Conservation (phyloP, 495 filamentous ascomycete genomes). For the Xylaria palmicola region DNA sequence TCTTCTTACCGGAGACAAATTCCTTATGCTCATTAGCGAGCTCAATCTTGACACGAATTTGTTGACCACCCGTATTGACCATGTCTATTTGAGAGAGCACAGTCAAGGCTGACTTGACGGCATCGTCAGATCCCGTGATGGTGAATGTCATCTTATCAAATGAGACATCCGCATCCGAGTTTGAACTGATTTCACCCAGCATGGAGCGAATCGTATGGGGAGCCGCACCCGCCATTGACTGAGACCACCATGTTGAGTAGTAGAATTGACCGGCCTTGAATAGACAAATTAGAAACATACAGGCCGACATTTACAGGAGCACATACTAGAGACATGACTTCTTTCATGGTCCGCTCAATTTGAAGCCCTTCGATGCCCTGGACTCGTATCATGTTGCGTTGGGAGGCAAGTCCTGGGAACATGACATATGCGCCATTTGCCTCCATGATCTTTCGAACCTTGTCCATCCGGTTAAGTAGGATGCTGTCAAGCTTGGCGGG, state of each 20-base stretch:
- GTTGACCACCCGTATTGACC: constrained; percentile 80
- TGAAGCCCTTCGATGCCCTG: constrained; percentile 90
- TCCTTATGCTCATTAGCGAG: constrained; percentile 99
- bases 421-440: constrained; percentile 91
- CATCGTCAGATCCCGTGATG: constrained; percentile 92
- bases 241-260: constrained; percentile 92
- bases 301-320: neutral
- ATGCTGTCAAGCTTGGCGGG: constrained; percentile 92
- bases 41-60: constrained; percentile 96
- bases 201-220: constrained; percentile 78
- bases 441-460: constrained; percentile 96
- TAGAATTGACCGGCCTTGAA: constrained; percentile 91
- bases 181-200: constrained; percentile 93
- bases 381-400: constrained; percentile 75
- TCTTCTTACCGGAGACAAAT: constrained; percentile 99
- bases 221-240: constrained; percentile 70
- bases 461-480: constrained; percentile 85
- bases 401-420: constrained; percentile 79
- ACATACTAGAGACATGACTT: constrained; percentile 88
- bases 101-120: constrained; percentile 88
- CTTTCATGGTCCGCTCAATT: constrained; percentile 88
- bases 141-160: constrained; percentile 93
- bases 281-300: neutral
- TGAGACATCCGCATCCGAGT: constrained; percentile 89
- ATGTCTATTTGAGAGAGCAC: constrained; percentile 91